Conservation (phyloP, 371 early-diverging fungal genomes). For the Syncephalastrum contaminatum region DNA sequence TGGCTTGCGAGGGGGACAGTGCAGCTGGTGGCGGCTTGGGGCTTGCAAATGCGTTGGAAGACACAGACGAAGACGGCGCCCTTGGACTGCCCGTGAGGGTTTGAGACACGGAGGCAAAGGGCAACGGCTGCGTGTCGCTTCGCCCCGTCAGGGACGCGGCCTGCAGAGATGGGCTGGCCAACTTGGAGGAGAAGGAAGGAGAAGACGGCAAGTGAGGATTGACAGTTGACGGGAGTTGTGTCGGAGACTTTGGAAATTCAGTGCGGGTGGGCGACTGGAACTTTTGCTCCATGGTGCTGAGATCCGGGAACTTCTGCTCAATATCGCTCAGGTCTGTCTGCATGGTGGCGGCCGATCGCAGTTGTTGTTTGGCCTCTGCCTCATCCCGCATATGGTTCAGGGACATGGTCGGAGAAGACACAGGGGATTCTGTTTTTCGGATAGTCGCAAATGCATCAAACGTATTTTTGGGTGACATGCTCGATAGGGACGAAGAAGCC, state of each 20-base stretch:
- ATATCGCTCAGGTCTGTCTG: conserved; percentile 43
- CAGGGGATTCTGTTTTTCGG: conserved; percentile 9
- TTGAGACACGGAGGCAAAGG: neutral
- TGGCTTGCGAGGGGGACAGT: conserved; percentile 20
- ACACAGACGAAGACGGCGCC: conserved; percentile 2
- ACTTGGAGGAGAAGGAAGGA: neutral
- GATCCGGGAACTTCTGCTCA: conserved; percentile 51
- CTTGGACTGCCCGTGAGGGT: neutral
- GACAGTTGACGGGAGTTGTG: neutral
- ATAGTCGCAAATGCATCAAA: conserved; percentile 45
- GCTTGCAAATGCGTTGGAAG: conserved; percentile 9
- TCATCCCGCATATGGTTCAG: conserved; percentile 33
- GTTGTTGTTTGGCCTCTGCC: conserved; percentile 14
- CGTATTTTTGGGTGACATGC: conserved; percentile 10
- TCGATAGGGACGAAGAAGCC: conserved; percentile 1
- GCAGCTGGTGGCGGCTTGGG: conserved; percentile 3
- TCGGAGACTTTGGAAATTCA: conserved; percentile 7
- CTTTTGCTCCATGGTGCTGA: conserved; percentile 42
- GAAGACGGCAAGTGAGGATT: neutral
- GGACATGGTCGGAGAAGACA: conserved; percentile 22
- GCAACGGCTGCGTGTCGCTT: neutral
- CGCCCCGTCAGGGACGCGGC: neutral
- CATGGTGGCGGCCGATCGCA: conserved; percentile 10
- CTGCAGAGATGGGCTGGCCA: neutral
- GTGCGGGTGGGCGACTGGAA: conserved; percentile 20